phyloP scores from a whole-genome alignment of 2,329 filamentous ascomycete species.

The Arthrobotrys entomopaga region DNA sequence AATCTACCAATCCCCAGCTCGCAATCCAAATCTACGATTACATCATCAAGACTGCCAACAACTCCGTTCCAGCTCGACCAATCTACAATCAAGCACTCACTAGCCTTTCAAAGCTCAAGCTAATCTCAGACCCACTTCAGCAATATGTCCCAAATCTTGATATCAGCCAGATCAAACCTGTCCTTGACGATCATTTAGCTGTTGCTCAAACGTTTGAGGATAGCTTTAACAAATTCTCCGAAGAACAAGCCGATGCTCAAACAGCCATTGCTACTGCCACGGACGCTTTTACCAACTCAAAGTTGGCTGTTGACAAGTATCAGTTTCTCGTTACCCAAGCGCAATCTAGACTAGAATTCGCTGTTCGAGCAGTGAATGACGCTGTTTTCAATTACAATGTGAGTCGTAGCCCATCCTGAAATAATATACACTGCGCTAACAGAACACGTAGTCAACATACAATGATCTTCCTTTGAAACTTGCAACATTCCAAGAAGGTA shows the following conservation, averaged over 20 bases:
- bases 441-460: slow-evolving; percentile 10
- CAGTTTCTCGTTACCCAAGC: slow-evolving; percentile 44
- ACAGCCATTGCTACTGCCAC: slow-evolving; percentile 20
- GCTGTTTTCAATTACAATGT: slow-evolving; percentile 49
- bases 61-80: slow-evolving; percentile 32
- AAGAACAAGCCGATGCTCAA: slow-evolving; percentile 20
- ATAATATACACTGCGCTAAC: neutral
- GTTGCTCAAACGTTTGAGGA: slow-evolving; percentile 44
- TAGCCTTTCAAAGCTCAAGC: slow-evolving; percentile 40
- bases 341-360: slow-evolving; percentile 32
- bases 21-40: slow-evolving; percentile 48
- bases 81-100: slow-evolving; percentile 50
- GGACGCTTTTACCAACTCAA: slow-evolving; percentile 42
- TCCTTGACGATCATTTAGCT: slow-evolving; percentile 43
- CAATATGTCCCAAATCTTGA: slow-evolving; percentile 53
- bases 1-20: slow-evolving; percentile 26
- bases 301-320: slow-evolving; percentile 47
- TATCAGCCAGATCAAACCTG: slow-evolving; percentile 43
- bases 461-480: slow-evolving; percentile 28
- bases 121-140: slow-evolving; percentile 47
- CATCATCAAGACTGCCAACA: slow-evolving; percentile 39
- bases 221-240: slow-evolving; percentile 40
- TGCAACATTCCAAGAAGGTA: slow-evolving; percentile 37
- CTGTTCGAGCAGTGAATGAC: slow-evolving; percentile 42
- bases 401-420: neutral